Conservation (phyloP, 768 basidiomycete genomes). For the Leccinum olivaceopallidum region DNA sequence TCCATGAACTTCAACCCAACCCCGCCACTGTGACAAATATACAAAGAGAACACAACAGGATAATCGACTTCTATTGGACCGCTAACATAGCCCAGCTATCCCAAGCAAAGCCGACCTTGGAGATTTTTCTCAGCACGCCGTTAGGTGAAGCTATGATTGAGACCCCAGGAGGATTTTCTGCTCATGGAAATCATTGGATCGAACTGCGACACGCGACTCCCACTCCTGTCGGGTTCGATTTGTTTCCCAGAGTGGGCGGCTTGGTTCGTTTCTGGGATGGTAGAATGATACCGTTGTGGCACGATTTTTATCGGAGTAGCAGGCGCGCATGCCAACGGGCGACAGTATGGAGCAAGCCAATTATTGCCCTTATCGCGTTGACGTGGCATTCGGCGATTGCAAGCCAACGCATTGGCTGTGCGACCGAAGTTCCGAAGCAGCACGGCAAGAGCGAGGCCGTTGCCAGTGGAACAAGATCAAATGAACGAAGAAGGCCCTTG, state of each 20-base stretch:
- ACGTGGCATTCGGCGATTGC: neutral
- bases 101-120: neutral
- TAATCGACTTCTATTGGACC: neutral
- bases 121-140: neutral
- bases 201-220: neutral
- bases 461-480: neutral
- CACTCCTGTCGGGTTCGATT: slow-evolving; percentile 1
- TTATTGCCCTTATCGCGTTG: neutral
- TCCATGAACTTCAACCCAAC: neutral
- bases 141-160: neutral
- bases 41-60: neutral
- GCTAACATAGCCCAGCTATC: neutral
- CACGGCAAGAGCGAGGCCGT: slow-evolving; percentile 1
- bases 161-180: neutral
- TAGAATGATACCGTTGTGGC: neutral
- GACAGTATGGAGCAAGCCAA: slow-evolving; percentile 4
- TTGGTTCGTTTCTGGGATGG: slow-evolving; percentile 10
- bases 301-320: slow-evolving; percentile 4
- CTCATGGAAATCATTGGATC: slow-evolving; percentile 8
- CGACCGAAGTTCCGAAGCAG: slow-evolving; percentile 3
- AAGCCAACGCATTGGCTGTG: neutral
- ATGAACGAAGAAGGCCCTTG: too few relatives aligned
- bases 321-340: slow-evolving; percentile 14
- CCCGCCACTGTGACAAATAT: neutral
- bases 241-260: slow-evolving; percentile 1